Evolutionary conservation across 2,329 filamentous ascomycete genomes (phyloP).

Genomic region (Ambrosiella cleistominuta): DNA sequence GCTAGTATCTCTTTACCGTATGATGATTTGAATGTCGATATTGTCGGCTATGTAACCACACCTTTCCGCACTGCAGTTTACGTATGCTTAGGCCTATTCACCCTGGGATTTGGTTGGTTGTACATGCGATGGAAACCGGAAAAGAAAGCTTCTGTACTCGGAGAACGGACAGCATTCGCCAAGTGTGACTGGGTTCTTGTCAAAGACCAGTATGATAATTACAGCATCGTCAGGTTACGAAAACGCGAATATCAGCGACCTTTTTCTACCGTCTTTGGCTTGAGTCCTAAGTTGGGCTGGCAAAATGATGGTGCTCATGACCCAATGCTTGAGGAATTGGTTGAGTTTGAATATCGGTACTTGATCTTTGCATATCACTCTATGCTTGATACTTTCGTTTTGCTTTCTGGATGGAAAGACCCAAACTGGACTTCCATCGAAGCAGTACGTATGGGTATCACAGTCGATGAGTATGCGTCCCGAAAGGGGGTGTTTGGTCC

Average conservation of each 20-base stretch:
- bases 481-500: constrained; percentile 75
- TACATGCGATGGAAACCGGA: constrained; percentile 77
- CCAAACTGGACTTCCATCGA: constrained; percentile 69
- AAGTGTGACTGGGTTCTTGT: constrained; percentile 83
- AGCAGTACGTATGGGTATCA: constrained; percentile 59
- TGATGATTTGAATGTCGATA: constrained; percentile 84
- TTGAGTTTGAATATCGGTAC: constrained; percentile 80
- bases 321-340: constrained; percentile 56
- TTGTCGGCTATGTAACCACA: constrained; percentile 79
- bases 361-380: constrained; percentile 87
- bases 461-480: constrained; percentile 70
- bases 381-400: constrained; percentile 68
- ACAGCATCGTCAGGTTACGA: constrained; percentile 55
- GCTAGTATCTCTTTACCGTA: constrained; percentile 19
- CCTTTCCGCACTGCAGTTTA: constrained; percentile 52
- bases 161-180: constrained; percentile 47
- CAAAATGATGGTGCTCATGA: constrained; percentile 55
- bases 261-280: constrained; percentile 48
- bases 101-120: constrained; percentile 64
- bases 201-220: constrained; percentile 95
- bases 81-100: constrained; percentile 48
- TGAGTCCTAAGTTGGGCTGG: constrained; percentile 37
- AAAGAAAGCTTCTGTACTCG: constrained; percentile 65
- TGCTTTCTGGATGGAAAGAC: constrained; percentile 87
- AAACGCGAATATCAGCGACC: constrained; percentile 34